Evolutionary conservation across 768 basidiomycete species (phyloP).

Genomic region (Fistulinella prunicolor): DNA sequence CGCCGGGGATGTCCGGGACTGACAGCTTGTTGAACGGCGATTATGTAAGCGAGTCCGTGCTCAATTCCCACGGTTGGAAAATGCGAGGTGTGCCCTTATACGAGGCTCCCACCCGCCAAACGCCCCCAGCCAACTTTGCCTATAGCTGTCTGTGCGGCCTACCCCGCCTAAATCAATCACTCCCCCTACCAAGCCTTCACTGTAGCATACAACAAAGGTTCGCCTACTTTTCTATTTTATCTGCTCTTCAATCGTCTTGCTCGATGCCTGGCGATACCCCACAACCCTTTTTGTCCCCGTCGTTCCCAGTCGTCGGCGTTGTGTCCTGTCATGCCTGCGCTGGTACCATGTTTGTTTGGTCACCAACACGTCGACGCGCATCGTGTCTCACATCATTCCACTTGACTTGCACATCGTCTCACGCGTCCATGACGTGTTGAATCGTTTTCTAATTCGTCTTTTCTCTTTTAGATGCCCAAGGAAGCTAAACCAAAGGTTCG

Average conservation of each 20-base stretch:
- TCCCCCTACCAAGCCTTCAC: constrained; percentile 18
- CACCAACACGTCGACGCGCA: constrained; percentile 37
- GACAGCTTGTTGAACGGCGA: constrained; percentile 31
- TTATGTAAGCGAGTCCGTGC: constrained; percentile 38
- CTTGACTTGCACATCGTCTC: constrained; percentile 30
- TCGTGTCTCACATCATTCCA: constrained; percentile 27
- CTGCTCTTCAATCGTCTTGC: constrained; percentile 20
- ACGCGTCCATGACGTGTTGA: constrained; percentile 39
- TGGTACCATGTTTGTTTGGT: constrained; percentile 37
- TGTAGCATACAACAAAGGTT: constrained; percentile 33
- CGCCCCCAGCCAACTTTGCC: constrained; percentile 36
- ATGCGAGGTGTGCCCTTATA: constrained; percentile 31
- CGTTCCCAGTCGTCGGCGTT: constrained; percentile 25
- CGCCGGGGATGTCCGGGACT: constrained; percentile 24
- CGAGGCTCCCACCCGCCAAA: constrained; percentile 38
- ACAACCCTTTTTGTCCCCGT: constrained; percentile 7
- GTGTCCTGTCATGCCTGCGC: constrained; percentile 18
- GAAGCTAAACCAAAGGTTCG: constrained; percentile 70
- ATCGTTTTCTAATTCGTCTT: constrained; percentile 34
- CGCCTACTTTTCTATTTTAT: constrained; percentile 20
- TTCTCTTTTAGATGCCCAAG: constrained; percentile 68
- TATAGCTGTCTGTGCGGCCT: constrained; percentile 35
- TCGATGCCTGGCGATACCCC: constrained; percentile 21
- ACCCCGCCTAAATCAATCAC: constrained; percentile 35
- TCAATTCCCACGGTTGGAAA: constrained; percentile 34